Conservation (phyloP, 75 land plant genomes). For the Chamaecyparis obtusa region DNA sequence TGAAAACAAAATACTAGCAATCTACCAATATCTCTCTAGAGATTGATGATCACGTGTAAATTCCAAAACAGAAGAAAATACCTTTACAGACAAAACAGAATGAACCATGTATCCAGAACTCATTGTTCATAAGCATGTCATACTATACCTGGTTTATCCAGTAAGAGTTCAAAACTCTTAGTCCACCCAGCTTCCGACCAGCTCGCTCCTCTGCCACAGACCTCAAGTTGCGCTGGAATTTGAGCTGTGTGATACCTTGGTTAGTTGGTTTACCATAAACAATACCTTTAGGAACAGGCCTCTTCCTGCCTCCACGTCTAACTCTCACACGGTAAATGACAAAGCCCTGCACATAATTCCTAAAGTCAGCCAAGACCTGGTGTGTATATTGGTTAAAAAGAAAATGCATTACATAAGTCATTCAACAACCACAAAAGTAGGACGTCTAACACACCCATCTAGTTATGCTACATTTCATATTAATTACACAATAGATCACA, state of each 20-base stretch:
- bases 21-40: background rate
- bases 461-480: background rate
- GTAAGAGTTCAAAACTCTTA: conserved; percentile 79
- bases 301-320: conserved; percentile 84
- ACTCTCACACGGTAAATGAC: conserved; percentile 85
- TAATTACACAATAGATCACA: too few species aligned
- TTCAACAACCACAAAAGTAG: too few species aligned
- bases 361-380: background rate
- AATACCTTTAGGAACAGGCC: conserved; percentile 91
- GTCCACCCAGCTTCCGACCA: conserved; percentile 78
- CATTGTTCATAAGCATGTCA: background rate
- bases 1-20: background rate
- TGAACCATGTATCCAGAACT: background rate
- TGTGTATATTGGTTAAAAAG: background rate
- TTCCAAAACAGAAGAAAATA: background rate
- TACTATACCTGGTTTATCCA: conserved; percentile 67
- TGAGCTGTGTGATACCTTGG: conserved; percentile 91
- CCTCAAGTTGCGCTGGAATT: conserved; percentile 80
- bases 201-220: conserved; percentile 92
- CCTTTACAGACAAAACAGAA: background rate
- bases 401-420: background rate
- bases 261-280: conserved; percentile 79
- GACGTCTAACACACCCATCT: too few species aligned
- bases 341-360: conserved; percentile 54
- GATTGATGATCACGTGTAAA: background rate